These are phyloP conservation scores for Bertia moriformis DNA, from an alignment of 2,329 filamentous ascomycete species.

Conservation along the genomic window DNA sequence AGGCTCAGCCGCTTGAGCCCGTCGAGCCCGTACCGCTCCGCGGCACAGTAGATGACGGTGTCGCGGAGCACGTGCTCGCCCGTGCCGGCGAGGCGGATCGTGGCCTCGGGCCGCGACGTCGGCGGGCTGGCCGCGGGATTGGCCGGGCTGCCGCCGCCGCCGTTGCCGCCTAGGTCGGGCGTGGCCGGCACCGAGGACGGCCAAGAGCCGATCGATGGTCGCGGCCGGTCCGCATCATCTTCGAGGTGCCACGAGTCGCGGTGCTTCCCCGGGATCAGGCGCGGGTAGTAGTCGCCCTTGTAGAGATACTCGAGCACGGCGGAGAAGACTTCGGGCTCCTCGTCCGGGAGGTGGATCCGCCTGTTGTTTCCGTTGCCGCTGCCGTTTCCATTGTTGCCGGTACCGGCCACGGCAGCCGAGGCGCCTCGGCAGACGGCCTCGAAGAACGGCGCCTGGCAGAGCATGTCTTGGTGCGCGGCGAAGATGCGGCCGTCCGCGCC, in stretches of 20 bases:
- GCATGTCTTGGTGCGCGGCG: conserved; percentile 86
- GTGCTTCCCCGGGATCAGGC: conserved; percentile 73
- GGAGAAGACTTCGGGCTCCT: conserved; percentile 86
- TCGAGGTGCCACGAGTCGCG: conserved; percentile 83
- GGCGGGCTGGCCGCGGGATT: too few species aligned
- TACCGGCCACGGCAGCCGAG: too few species aligned
- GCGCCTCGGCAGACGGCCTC: conserved; percentile 55
- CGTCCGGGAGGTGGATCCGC: conserved; percentile 58
- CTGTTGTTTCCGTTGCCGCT: conserved; percentile 53
- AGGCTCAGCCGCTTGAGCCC: conserved; percentile 83
- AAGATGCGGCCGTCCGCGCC: conserved; percentile 78
- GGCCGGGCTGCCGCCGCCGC: conserved; percentile 23
- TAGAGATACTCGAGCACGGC: conserved; percentile 92
- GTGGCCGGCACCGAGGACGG: conserved; percentile 28
- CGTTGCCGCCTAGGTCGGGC: too few species aligned
- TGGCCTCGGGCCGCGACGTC: conserved; percentile 56
- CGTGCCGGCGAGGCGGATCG: conserved; percentile 62
- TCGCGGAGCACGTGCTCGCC: conserved; percentile 72
- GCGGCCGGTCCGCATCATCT: too few species aligned
- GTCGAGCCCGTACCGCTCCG: conserved; percentile 78
- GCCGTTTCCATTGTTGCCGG: too few species aligned
- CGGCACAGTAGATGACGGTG: conserved; percentile 87
- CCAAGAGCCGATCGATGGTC: conserved; percentile 22
- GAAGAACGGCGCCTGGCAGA: conserved; percentile 76
- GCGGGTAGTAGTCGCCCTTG: conserved; percentile 90